These are phyloP conservation scores for Aspergillus incahuasiensis DNA, from an alignment of 495 filamentous ascomycete species.

Conservation along the genomic window DNA sequence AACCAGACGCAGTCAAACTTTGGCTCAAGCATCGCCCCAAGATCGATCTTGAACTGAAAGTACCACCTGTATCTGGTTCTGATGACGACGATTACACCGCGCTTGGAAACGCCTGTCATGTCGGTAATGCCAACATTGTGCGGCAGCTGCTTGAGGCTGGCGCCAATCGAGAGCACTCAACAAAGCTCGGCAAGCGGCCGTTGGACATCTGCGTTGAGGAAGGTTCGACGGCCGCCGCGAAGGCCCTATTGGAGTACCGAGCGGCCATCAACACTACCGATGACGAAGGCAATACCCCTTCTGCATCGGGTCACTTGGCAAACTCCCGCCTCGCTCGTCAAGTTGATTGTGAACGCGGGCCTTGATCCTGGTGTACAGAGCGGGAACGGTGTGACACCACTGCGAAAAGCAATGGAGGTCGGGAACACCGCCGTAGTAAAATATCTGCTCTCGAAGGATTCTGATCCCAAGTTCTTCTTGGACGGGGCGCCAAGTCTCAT, in stretches of 20 bases:
- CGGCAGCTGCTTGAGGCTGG: neutral
- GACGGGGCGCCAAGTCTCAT: neutral
- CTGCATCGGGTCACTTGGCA: no score
- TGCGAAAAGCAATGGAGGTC: neutral
- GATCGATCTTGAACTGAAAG: no score
- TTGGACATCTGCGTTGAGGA: neutral
- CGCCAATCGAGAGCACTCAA: neutral
- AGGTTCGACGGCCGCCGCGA: neutral
- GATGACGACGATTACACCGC: no score
- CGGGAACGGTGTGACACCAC: neutral
- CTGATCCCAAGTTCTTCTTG: neutral
- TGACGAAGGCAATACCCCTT: no score
- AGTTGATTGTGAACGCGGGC: no score
- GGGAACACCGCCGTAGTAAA: neutral
- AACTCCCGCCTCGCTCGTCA: no score
- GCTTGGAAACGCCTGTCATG: no score
- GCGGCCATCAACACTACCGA: neutral
- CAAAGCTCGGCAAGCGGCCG: neutral
- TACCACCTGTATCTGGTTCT: no score
- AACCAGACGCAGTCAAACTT: no score
- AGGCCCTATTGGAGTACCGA: neutral
- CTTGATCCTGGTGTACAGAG: no score
- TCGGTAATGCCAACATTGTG: neutral
- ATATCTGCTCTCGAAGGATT: neutral
- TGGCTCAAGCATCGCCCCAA: no score